Percentiles rank a stretch among this genome's conserved stretches.
Evolutionary conservation across 78 protist genomes (phyloP).

Genomic region (Creolimax fragrantissima): DNA sequence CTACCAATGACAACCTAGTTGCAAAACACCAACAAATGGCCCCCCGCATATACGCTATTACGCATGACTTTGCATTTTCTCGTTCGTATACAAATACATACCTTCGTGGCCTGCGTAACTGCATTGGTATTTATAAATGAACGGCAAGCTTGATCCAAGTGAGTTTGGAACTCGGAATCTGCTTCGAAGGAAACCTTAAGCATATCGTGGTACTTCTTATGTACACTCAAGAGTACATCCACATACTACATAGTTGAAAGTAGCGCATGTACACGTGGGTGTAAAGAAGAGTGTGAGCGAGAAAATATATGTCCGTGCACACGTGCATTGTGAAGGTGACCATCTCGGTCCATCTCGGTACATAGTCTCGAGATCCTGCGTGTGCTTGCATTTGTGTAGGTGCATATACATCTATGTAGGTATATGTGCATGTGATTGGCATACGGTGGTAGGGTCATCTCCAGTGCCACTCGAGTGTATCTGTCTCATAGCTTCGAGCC

Average conservation of each 20-base stretch:
- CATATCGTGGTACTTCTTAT: slow-evolving; percentile 38
- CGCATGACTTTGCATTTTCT: no score
- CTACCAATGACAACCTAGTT: no score
- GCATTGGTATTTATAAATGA: slow-evolving; percentile 47
- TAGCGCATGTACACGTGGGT: not conserved
- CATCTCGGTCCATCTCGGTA: no score
- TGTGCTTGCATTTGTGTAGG: no score
- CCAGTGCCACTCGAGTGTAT: not conserved
- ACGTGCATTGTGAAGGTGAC: no score
- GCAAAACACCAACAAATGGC: no score
- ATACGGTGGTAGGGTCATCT: not conserved
- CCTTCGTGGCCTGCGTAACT: slow-evolving; percentile 24
- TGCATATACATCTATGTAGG: no score
- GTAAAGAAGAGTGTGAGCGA: not conserved
- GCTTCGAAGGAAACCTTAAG: slow-evolving; percentile 43
- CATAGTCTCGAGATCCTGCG: no score
- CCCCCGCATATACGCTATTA: no score
- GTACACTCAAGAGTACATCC: slow-evolving; percentile 23
- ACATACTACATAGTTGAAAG: not conserved
- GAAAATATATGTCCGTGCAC: no score
- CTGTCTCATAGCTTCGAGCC: not conserved
- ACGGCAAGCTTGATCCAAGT: slow-evolving; percentile 62
- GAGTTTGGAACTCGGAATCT: slow-evolving; percentile 51
- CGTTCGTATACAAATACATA: no score
- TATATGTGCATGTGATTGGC: no score